Percentiles rank a stretch among this genome's conserved stretches.
Evolutionary conservation across 2,329 filamentous ascomycete genomes (phyloP).

Genomic region (Colletotrichum liriopes): DNA sequence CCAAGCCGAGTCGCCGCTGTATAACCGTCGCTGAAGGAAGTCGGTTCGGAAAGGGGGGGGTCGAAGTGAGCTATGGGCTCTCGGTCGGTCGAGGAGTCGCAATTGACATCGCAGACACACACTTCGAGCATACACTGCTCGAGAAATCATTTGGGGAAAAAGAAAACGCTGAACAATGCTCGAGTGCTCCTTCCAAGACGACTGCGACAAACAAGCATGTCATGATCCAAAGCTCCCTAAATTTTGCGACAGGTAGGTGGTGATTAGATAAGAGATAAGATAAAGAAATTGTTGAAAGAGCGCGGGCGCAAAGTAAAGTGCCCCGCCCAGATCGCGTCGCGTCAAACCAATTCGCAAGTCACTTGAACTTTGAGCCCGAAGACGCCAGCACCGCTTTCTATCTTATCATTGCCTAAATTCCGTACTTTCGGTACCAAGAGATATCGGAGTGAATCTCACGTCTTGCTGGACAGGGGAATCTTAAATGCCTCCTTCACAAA

Average conservation of each 20-base stretch:
- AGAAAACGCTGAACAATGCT: slow-evolving; percentile 15
- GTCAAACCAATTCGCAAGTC: neutral
- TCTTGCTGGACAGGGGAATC: too few species aligned
- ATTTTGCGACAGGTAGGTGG: slow-evolving; percentile 26
- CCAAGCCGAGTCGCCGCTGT: slow-evolving; percentile 37
- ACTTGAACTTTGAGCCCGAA: neutral
- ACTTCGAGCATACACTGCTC: slow-evolving; percentile 51
- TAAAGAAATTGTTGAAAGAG: neutral
- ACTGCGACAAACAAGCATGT: slow-evolving; percentile 11
- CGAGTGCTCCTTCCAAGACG: slow-evolving; percentile 4
- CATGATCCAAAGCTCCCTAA: slow-evolving; percentile 30
- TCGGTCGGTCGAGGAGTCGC: slow-evolving; percentile 45
- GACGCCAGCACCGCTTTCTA: neutral
- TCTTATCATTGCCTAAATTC: neutral
- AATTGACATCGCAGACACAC: slow-evolving; percentile 54
- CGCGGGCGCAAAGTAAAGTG: slow-evolving; percentile 30
- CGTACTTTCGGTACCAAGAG: too few species aligned
- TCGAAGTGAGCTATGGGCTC: slow-evolving; percentile 27
- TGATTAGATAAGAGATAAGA: slow-evolving; percentile 46
- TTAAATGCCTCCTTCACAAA: slow-evolving; percentile 52
- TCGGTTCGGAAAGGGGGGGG: slow-evolving; percentile 16
- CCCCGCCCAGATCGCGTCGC: slow-evolving; percentile 27
- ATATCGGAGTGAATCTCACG: too few species aligned
- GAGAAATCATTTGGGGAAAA: slow-evolving; percentile 54
- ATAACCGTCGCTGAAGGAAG: slow-evolving; percentile 23